Conservation (phyloP, 768 basidiomycete genomes). For the Suillus americanus region DNA sequence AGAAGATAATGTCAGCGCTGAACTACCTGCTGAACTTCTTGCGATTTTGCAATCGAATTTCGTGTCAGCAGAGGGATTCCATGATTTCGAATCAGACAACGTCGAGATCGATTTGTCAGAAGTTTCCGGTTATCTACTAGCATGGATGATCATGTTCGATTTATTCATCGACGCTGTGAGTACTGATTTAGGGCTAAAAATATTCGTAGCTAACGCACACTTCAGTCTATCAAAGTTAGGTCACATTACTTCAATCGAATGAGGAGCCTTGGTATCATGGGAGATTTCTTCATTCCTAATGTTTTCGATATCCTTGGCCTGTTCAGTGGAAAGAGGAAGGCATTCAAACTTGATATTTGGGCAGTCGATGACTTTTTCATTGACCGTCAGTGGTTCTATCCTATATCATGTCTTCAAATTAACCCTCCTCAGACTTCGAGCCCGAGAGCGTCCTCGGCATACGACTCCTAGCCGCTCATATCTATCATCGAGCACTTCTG, state of each 20-base stretch:
- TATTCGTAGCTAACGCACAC: slow-evolving; percentile 3
- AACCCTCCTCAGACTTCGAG: slow-evolving; percentile 52
- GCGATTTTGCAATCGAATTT: slow-evolving; percentile 55
- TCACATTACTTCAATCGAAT: slow-evolving; percentile 86
- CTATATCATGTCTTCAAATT: slow-evolving; percentile 1
- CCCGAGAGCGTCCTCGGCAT: slow-evolving; percentile 49
- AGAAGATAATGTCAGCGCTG: slow-evolving; percentile 50
- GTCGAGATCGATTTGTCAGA: slow-evolving; percentile 8
- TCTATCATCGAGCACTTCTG: slow-evolving; percentile 85
- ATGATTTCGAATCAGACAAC: slow-evolving; percentile 41
- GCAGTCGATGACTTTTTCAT: slow-evolving; percentile 81
- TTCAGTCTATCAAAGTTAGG: slow-evolving; percentile 84
- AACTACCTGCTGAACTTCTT: slow-evolving; percentile 69
- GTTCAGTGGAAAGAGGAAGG: slow-evolving; percentile 60
- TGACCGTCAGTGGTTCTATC: slow-evolving; percentile 49
- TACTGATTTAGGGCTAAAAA: slow-evolving; percentile 10
- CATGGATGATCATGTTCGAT: slow-evolving; percentile 90
- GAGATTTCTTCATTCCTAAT: slow-evolving; percentile 64
- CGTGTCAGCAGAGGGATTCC: slow-evolving; percentile 35
- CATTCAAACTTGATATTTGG: slow-evolving; percentile 85
- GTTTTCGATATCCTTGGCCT: slow-evolving; percentile 68
- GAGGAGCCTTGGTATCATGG: slow-evolving; percentile 65
- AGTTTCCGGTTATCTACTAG: slow-evolving; percentile 69
- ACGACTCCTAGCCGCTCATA: slow-evolving; percentile 75
- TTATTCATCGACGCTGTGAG: slow-evolving; percentile 81